Conservation (phyloP, 2,329 filamentous ascomycete genomes). For the Bipolaris sorokiniana region DNA sequence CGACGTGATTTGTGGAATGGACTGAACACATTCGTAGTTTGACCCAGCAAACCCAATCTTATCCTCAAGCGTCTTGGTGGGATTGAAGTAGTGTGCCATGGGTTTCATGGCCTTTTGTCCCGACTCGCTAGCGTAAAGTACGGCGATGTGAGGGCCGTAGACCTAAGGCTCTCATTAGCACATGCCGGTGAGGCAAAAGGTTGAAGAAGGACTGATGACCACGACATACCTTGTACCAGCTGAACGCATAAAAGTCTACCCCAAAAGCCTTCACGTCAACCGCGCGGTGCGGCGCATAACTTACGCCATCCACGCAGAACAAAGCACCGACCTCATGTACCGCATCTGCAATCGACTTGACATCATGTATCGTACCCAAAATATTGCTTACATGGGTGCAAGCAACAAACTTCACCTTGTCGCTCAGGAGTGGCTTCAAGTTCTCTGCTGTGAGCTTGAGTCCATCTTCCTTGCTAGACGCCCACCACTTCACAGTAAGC, state of each 20-base stretch:
- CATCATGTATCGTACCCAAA: constrained; percentile 71
- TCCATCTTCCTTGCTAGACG: constrained; percentile 52
- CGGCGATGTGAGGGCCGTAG: constrained; percentile 76
- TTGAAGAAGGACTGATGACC: background rate
- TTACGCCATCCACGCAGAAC: constrained; percentile 76
- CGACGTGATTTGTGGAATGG: constrained; percentile 65
- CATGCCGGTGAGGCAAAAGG: background rate
- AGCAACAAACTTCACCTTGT: constrained; percentile 71
- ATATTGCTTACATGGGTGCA: constrained; percentile 79
- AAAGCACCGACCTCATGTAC: constrained; percentile 63
- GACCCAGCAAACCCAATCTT: constrained; percentile 72
- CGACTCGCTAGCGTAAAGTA: constrained; percentile 68
- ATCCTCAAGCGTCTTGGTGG: constrained; percentile 63
- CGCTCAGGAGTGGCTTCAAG: constrained; percentile 64
- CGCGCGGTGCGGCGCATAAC: constrained; percentile 74
- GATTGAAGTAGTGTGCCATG: constrained; percentile 73
- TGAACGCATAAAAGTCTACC: constrained; percentile 79
- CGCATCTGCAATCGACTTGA: constrained; percentile 61
- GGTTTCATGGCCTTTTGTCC: constrained; percentile 64
- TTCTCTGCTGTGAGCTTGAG: constrained; percentile 65
- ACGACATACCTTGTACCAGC: constrained; percentile 71
- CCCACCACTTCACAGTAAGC: constrained; percentile 74
- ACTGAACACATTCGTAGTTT: constrained; percentile 72
- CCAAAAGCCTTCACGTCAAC: constrained; percentile 72
- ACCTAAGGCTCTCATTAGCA: constrained; percentile 51